A percentile compares a stretch with the other conserved stretches of the same genome.
These are phyloP conservation scores for Suillus plorans DNA, from an alignment of 768 basidiomycete genomes.

Conservation along the genomic window DNA sequence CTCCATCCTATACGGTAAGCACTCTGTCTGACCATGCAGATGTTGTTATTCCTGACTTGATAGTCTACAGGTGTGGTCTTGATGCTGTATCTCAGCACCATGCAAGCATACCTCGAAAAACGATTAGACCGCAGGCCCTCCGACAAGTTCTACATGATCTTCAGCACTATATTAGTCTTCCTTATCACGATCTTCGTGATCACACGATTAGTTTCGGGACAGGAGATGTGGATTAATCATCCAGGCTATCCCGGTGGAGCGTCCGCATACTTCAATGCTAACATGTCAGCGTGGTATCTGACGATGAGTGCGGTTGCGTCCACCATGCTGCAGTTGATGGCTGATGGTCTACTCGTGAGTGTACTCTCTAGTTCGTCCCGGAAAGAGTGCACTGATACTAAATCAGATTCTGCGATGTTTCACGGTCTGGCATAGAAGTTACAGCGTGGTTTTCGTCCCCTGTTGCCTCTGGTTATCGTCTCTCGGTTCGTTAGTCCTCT, in stretches of 20 bases:
- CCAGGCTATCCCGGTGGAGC: conserved; percentile 34
- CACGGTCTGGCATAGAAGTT: conserved; percentile 29
- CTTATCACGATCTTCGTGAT: conserved; percentile 33
- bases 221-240: conserved; percentile 38
- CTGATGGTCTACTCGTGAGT: conserved; percentile 39
- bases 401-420: conserved; percentile 39
- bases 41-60: neutral
- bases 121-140: neutral
- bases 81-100: conserved; percentile 25
- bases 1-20: conserved; percentile 15
- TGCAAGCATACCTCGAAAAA: conserved; percentile 17
- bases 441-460: conserved; percentile 19
- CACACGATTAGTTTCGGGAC: conserved; percentile 29
- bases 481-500: conserved; percentile 19
- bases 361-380: neutral
- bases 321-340: conserved; percentile 33
- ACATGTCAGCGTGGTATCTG: conserved; percentile 29
- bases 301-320: conserved; percentile 30
- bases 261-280: conserved; percentile 29
- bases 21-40: neutral
- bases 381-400: neutral
- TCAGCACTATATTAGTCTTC: conserved; percentile 28
- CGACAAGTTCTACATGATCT: conserved; percentile 22
- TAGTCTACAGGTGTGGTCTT: conserved; percentile 21
- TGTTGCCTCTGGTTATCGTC: conserved; percentile 22